A percentile compares a stretch with the other conserved stretches of the same genome.
Conservation (phyloP, 768 basidiomycete species). For the Lepiota brunneoincarnata region DNA sequence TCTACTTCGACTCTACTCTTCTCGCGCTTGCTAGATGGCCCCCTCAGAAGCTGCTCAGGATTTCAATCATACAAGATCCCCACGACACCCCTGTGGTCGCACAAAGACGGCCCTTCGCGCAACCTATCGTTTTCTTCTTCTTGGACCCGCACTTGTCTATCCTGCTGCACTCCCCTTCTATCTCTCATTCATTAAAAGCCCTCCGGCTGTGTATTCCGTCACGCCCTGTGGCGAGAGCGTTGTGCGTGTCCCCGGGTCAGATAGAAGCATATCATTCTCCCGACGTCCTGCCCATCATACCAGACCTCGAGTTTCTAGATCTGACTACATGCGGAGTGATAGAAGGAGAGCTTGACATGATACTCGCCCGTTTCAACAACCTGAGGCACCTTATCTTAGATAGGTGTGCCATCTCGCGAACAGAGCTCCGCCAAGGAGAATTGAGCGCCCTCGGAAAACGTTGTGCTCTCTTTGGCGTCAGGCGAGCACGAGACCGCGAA, state of each 20-base stretch:
- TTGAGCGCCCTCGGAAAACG: constrained; percentile 62
- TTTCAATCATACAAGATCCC: constrained; percentile 71
- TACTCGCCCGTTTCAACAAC: constrained; percentile 47
- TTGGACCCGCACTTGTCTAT: constrained; percentile 48
- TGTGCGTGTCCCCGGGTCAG: constrained; percentile 22
- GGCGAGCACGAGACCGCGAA: constrained; percentile 65
- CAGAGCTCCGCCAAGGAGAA: constrained; percentile 50
- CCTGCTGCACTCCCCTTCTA: constrained; percentile 41
- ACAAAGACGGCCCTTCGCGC: constrained; percentile 56
- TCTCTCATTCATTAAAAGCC: constrained; percentile 51
- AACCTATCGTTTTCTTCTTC: constrained; percentile 84
- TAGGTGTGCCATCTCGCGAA: constrained; percentile 53
- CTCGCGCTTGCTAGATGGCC: constrained; percentile 66
- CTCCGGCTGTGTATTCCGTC: constrained; percentile 73
- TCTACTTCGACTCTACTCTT: constrained; percentile 80
- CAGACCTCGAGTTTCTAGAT: constrained; percentile 65
- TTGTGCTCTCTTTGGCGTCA: constrained; percentile 60
- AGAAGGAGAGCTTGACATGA: constrained; percentile 48
- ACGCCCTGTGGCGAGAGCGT: constrained; percentile 49
- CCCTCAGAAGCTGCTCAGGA: constrained; percentile 29
- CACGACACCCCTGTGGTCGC: constrained; percentile 32
- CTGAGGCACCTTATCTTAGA: constrained; percentile 74
- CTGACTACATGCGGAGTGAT: constrained; percentile 67
- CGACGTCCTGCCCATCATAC: constrained; percentile 23
- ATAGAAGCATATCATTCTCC: constrained; percentile 6